A percentile compares a stretch with the other conserved stretches of the same genome.
phyloP scores from a whole-genome alignment of 345 rosid genomes.

The Gossypium herbaceum region DNA sequence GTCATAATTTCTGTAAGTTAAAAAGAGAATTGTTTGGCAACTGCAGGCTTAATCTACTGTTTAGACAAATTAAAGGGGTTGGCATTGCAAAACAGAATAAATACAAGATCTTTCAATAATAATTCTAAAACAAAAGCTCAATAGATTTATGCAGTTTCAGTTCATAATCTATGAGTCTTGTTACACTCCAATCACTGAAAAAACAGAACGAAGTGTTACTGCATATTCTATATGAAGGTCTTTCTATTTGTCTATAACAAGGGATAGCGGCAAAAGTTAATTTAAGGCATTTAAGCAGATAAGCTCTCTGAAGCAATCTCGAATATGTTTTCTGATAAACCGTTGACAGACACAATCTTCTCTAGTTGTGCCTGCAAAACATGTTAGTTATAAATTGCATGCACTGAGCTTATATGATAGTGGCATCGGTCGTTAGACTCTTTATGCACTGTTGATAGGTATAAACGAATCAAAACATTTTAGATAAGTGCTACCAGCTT shows the following conservation, averaged over 20 bases:
- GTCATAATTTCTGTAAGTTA: no score
- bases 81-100: neutral
- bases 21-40: no score
- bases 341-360: constrained; percentile 84
- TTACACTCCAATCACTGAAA: neutral
- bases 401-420: neutral
- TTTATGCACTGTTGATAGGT: neutral
- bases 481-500: neutral
- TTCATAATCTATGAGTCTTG: neutral
- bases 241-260: neutral
- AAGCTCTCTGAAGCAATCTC: constrained; percentile 96
- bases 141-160: neutral
- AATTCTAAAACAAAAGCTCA: neutral
- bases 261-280: no score
- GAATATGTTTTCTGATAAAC: constrained; percentile 86
- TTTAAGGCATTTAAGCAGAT: constrained; percentile 41
- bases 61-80: no score
- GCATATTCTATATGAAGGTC: no score
- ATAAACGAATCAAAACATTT: neutral
- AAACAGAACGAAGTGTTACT: neutral
- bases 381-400: neutral
- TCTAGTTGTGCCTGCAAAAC: constrained; percentile 81
- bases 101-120: neutral
- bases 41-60: no score
- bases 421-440: no score